These are phyloP conservation scores for Ophiostoma sp. DNA, from an alignment of 2,329 filamentous ascomycete species.

Conservation along the genomic window DNA sequence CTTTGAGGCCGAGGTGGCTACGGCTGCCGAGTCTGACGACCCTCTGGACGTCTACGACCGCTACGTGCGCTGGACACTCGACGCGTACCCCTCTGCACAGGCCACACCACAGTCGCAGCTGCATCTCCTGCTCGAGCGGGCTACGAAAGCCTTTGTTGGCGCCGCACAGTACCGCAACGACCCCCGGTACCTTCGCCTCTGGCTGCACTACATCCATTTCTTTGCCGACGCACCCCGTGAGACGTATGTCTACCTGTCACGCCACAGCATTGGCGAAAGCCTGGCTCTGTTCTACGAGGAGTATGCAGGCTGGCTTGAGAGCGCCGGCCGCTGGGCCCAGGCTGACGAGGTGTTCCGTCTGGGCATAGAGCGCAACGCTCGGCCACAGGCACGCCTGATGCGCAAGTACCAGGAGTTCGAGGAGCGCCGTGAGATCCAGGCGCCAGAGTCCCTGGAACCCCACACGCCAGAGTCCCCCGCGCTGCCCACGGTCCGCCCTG, in stretches of 20 bases:
- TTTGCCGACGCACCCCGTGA: constrained; percentile 93
- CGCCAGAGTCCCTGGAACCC: constrained; percentile 42
- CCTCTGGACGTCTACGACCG: constrained; percentile 93
- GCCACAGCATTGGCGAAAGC: constrained; percentile 78
- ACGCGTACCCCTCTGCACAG: constrained; percentile 90
- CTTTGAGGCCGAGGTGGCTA: constrained; percentile 77
- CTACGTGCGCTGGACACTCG: constrained; percentile 94
- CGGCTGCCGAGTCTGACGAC: constrained; percentile 81
- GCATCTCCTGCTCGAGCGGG: constrained; percentile 80
- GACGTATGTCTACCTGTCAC: constrained; percentile 83
- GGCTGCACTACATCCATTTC: constrained; percentile 88
- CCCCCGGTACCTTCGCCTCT: constrained; percentile 84
- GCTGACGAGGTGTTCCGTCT: constrained; percentile 90
- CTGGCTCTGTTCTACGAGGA: constrained; percentile 95
- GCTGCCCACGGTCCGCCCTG: constrained; percentile 73
- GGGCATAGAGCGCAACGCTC: constrained; percentile 81
- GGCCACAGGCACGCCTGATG: constrained; percentile 71
- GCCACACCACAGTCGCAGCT: constrained; percentile 88
- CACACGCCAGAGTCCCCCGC: constrained; percentile 73
- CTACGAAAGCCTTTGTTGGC: constrained; percentile 83
- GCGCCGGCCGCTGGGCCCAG: constrained; percentile 75
- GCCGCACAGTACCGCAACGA: constrained; percentile 90
- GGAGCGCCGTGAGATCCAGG: constrained; percentile 61
- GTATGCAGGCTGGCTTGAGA: constrained; percentile 88
- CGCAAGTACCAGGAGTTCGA: constrained; percentile 94